Percentiles rank a stretch among this genome's conserved stretches.
Conservation (phyloP, 129 eudicot genomes). For the Ambrosia artemisiifolia region DNA sequence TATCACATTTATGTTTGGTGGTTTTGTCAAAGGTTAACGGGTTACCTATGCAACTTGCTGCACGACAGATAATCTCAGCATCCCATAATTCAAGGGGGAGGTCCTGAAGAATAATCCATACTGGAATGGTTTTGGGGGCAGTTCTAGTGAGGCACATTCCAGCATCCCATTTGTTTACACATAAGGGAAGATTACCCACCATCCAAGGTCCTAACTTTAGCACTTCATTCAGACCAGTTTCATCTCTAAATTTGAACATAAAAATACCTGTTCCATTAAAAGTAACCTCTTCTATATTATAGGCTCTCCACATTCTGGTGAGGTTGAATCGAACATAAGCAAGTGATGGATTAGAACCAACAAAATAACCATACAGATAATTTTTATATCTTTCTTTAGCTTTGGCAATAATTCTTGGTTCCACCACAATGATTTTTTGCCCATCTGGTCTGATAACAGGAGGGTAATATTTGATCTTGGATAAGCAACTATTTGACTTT, state of each 20-base stretch:
- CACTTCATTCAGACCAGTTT: not conserved
- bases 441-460: not conserved
- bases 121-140: not conserved
- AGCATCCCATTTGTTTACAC: not conserved
- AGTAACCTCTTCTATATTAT: not conserved
- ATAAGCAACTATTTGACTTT: no score
- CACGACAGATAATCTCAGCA: not conserved
- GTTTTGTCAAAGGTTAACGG: not conserved
- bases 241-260: no score
- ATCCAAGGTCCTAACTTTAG: not conserved
- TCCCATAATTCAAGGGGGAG: not conserved
- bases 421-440: not conserved
- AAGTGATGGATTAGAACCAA: not conserved
- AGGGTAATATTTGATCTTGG: not conserved
- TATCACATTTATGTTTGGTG: not conserved
- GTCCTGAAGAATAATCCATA: not conserved
- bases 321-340: not conserved
- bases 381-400: not conserved
- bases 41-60: not conserved
- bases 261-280: not conserved
- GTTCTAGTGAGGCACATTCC: not conserved
- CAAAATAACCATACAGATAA: not conserved
- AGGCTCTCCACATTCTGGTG: not conserved
- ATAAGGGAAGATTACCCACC: not conserved
- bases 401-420: not conserved